A percentile compares a stretch with the other conserved stretches of the same genome.
Evolutionary conservation across 768 basidiomycete genomes (phyloP).

Genomic region (Omphalotus guepiniiformis): DNA sequence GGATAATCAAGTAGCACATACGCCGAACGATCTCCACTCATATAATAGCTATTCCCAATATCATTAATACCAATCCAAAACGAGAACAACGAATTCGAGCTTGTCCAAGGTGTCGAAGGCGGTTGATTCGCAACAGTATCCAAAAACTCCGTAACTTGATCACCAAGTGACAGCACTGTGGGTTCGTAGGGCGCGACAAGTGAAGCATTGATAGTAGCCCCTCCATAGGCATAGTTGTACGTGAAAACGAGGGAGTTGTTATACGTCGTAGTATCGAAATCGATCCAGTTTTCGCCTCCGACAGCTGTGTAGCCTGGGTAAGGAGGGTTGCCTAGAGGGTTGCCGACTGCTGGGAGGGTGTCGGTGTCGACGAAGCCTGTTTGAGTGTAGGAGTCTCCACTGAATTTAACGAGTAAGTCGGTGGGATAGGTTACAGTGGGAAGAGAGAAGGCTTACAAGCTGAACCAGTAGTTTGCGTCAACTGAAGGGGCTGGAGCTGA

Average conservation of each 20-base stretch:
- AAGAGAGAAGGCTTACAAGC: slow-evolving; percentile 37
- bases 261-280: slow-evolving; percentile 44
- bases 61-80: slow-evolving; percentile 76
- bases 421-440: not conserved
- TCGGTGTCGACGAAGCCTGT: slow-evolving; percentile 43
- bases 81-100: slow-evolving; percentile 53
- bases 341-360: slow-evolving; percentile 38
- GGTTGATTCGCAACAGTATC: slow-evolving; percentile 43
- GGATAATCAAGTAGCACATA: slow-evolving; percentile 22
- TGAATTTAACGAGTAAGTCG: slow-evolving; percentile 13
- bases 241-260: slow-evolving; percentile 53
- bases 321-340: slow-evolving; percentile 50
- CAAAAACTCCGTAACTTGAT: slow-evolving; percentile 62
- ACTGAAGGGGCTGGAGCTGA: no score
- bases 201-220: slow-evolving; percentile 56
- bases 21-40: slow-evolving; percentile 44
- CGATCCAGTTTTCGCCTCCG: slow-evolving; percentile 59
- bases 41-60: slow-evolving; percentile 51
- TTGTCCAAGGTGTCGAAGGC: slow-evolving; percentile 49
- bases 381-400: slow-evolving; percentile 58
- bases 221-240: slow-evolving; percentile 66
- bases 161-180: slow-evolving; percentile 48
- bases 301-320: slow-evolving; percentile 52
- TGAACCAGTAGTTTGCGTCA: slow-evolving; percentile 62
- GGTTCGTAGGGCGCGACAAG: slow-evolving; percentile 52